Conservation (phyloP, 805 yeast genomes). For the Kodamaea restingae region DNA sequence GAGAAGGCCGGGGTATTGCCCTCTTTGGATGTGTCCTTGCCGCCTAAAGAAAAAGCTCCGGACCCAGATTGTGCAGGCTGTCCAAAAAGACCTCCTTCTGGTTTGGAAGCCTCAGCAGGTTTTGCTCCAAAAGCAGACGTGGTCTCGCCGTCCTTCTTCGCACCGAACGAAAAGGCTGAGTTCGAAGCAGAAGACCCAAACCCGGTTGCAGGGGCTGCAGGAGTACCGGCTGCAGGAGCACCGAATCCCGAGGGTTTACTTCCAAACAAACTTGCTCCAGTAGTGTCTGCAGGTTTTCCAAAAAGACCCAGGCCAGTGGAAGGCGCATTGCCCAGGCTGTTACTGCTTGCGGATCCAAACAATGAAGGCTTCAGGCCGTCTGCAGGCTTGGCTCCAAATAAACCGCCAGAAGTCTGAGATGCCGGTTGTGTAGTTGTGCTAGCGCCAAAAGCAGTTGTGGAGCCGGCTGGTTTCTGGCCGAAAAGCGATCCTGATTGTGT, state of each 20-base stretch:
- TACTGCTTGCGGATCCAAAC: constrained; percentile 4
- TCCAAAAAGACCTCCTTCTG: constrained; percentile 1
- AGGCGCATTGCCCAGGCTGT: constrained; percentile 1
- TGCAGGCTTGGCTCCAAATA: constrained; percentile 5
- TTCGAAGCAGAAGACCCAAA: too few species aligned
- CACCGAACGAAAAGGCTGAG: too few species aligned
- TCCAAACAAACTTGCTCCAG: too few species aligned
- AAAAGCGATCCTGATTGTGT: constrained; percentile 7
- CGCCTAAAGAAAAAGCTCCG: neutral
- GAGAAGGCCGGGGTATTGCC: constrained; percentile 7
- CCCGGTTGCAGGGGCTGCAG: too few species aligned
- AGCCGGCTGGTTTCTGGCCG: constrained; percentile 8
- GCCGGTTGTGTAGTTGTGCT: neutral
- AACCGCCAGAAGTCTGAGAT: constrained; percentile 1
- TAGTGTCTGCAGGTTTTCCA: constrained; percentile 6
- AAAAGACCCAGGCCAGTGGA: constrained; percentile 7
- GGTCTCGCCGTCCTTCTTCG: too few species aligned
- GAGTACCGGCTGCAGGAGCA: constrained; percentile 5
- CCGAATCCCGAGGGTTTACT: too few species aligned
- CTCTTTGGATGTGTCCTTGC: neutral
- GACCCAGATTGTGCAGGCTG: constrained; percentile 2
- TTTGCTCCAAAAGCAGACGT: too few species aligned
- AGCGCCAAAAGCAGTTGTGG: neutral
- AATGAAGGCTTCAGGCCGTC: neutral
- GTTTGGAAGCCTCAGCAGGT: too few species aligned